Evolutionary conservation across 2,329 filamentous ascomycete species (phyloP), one percentile per base, ranked within the genome.

Genomic region (Geosmithia putterillii): DNA sequence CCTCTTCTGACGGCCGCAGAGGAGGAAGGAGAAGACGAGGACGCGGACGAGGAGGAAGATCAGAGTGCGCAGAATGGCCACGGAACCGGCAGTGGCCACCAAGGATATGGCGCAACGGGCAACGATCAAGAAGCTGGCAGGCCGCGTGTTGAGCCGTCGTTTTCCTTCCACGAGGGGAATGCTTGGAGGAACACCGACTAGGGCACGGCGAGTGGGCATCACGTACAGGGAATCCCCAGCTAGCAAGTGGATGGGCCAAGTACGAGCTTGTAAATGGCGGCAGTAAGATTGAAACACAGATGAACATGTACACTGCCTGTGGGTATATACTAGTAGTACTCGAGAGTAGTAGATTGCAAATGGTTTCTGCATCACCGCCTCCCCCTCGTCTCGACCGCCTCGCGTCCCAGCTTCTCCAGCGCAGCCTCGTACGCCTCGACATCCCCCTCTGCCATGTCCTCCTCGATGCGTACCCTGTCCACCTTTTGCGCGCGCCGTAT

Each of bases 401-500:
- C 80, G 44, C 71, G 69, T 42, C 76, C 76, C 50, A 88, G 63
- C 54, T 69, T 69, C 49, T 71, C 71, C 48, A 90, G 59, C 12
- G 82, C 81, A 23, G 58, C 52, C 52, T 76, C 71, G 46, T 77
- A 77, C 32, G 55, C 56, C 40, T 60, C 56, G 9, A 75, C 57
- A 45, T 65, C 65, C 40, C 63, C 64, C 50, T 74, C 68, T 12
- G 51, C 52, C 51, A 76, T 76, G n/a, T n/a, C n/a, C 48, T 65
- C 63, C 7, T 62, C 57, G 20, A 77, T 57, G 36, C 65, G 60
- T 4, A 70, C 59, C 46, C 73, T 63, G 48, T 69, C 68, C 19
- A 79, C 69, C 51, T 62, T 66, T 21, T 56, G 57, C 2, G 54
- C 56, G 40, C 69, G 63, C 44, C 63, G 60, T 14, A 76, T 57